These are phyloP conservation scores for Claviceps arundinis DNA, from an alignment of 2,329 filamentous ascomycete genomes.

Conservation along the genomic window DNA sequence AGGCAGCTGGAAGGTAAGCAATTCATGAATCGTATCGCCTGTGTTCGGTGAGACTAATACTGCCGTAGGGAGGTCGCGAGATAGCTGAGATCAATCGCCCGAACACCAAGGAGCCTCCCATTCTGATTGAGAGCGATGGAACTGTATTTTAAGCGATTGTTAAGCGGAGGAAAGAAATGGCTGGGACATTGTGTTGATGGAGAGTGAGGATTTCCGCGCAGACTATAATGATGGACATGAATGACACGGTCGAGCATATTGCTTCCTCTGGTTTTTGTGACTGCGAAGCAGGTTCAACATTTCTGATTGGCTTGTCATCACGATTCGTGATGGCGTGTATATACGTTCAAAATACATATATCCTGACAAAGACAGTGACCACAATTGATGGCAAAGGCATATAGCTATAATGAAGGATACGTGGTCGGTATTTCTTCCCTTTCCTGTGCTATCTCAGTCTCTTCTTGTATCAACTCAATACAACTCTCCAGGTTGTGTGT, in stretches of 20 bases:
- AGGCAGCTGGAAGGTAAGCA: slow-evolving; percentile 86
- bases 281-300: background rate
- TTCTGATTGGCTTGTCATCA: background rate
- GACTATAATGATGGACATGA: background rate
- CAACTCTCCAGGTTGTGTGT: no score
- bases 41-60: background rate
- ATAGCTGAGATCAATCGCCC: slow-evolving; percentile 90
- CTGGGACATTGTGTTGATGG: background rate
- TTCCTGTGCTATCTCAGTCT: no score
- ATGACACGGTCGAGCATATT: background rate
- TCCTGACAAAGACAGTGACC: no score
- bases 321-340: background rate
- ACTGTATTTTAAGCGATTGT: slow-evolving; percentile 64
- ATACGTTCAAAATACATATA: no score
- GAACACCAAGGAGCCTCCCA: slow-evolving; percentile 92
- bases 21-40: background rate
- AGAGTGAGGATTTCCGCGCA: background rate
- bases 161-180: background rate
- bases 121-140: slow-evolving; percentile 90
- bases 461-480: no score
- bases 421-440: no score
- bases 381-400: no score
- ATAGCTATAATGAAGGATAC: no score
- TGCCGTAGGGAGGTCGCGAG: slow-evolving; percentile 66
- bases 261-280: background rate